A percentile compares a stretch with the other conserved stretches of the same genome.
Evolutionary conservation across 495 filamentous ascomycete genomes (phyloP).

Genomic region (Aspergillus indologenus): DNA sequence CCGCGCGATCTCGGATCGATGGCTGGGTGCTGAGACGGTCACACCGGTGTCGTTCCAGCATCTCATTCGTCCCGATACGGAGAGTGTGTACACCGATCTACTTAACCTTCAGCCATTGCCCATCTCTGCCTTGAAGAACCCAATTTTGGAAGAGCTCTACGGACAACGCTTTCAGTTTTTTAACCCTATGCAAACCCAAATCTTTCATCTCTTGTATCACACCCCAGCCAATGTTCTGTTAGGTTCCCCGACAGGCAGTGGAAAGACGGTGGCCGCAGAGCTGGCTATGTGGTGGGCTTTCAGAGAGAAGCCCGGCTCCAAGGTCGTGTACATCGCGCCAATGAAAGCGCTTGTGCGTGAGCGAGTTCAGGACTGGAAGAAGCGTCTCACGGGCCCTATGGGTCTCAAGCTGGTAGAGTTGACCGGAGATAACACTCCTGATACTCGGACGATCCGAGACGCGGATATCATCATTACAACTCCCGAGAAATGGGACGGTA

Average conservation of each 20-base stretch:
- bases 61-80: constrained; percentile 93
- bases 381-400: constrained; percentile 77
- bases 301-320: constrained; percentile 89
- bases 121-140: constrained; percentile 82
- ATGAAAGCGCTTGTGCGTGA: constrained; percentile 99
- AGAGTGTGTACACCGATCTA: constrained; percentile 93
- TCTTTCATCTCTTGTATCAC: constrained; percentile 94
- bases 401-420: constrained; percentile 91
- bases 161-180: constrained; percentile 87
- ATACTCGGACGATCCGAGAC: constrained; percentile 88
- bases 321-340: constrained; percentile 97
- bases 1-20: constrained; percentile 87
- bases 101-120: constrained; percentile 89
- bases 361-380: constrained; percentile 91
- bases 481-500: constrained; percentile 99
- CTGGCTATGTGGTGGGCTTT: constrained; percentile 99
- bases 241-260: constrained; percentile 95
- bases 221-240: constrained; percentile 87
- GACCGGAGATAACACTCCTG: constrained; percentile 97
- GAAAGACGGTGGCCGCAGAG: constrained; percentile 94
- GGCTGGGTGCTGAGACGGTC: constrained; percentile 96
- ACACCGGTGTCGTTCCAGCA: constrained; percentile 95
- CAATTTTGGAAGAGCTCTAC: constrained; percentile 83
- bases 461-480: constrained; percentile 99
- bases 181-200: constrained; percentile 99